Conservation (phyloP, 805 yeast species). For the Cyberlindnera xylosilytica region DNA sequence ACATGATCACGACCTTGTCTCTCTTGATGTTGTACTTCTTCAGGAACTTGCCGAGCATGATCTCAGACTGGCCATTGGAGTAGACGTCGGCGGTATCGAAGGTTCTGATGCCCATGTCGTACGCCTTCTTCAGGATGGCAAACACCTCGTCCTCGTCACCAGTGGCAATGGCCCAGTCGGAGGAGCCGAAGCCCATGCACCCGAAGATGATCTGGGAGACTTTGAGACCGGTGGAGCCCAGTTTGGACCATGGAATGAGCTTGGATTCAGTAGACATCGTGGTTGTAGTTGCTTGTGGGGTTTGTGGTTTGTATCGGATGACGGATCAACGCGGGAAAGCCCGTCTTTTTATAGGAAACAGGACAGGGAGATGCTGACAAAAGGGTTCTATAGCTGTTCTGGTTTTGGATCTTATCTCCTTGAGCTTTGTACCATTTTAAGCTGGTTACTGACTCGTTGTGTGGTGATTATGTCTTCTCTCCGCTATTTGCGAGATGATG, state of each 20-base stretch:
- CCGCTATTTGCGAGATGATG: no score
- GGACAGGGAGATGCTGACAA: no score
- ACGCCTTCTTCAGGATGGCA: slow-evolving; percentile 41
- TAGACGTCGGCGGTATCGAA: slow-evolving; percentile 51
- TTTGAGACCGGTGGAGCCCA: slow-evolving; percentile 47
- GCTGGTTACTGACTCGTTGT: no score
- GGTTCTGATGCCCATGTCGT: slow-evolving; percentile 45
- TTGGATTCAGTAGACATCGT: background rate
- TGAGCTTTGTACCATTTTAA: no score
- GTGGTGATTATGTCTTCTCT: no score
- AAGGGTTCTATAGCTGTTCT: no score
- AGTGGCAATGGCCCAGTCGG: slow-evolving; percentile 41
- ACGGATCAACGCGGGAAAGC: background rate
- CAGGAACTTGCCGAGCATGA: slow-evolving; percentile 49
- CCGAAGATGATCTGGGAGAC: slow-evolving; percentile 50
- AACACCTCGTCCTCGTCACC: slow-evolving; percentile 47
- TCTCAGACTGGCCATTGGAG: slow-evolving; percentile 47
- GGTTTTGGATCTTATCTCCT: no score
- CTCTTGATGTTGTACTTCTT: slow-evolving; percentile 49
- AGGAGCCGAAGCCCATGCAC: slow-evolving; percentile 51
- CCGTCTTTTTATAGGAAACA: no score
- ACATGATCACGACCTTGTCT: slow-evolving; percentile 51
- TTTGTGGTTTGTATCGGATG: background rate
- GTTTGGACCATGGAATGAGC: slow-evolving; percentile 15
- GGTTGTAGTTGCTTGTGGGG: background rate